These are phyloP conservation scores for Besnoitia besnoiti DNA, from an alignment of 169 alveolate genomes.

Conservation along the genomic window DNA sequence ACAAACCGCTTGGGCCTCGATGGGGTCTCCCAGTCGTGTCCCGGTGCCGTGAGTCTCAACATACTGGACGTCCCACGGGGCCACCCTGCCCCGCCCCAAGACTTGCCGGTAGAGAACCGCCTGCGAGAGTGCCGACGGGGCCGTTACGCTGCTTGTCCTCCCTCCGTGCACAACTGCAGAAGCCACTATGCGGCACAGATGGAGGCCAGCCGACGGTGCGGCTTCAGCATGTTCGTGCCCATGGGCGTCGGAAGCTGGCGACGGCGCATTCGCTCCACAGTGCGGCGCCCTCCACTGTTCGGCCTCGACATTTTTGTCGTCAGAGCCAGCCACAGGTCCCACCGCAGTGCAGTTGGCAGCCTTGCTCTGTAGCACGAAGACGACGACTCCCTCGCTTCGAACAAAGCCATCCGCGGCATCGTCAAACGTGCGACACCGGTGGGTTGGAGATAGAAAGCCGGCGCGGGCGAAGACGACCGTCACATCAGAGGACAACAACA, in stretches of 20 bases:
- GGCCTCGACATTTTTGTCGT: slow-evolving; percentile 66
- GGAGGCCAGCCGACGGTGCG: not conserved
- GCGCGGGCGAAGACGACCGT: slow-evolving; percentile 79
- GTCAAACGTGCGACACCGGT: slow-evolving; percentile 79
- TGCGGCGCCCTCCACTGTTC: no score
- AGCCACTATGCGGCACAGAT: slow-evolving; percentile 68
- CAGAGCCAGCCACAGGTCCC: slow-evolving; percentile 55
- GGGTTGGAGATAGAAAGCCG: slow-evolving; percentile 79
- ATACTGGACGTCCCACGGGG: slow-evolving; percentile 48
- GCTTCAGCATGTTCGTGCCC: not conserved
- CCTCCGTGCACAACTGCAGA: slow-evolving; percentile 78
- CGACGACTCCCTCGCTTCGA: slow-evolving; percentile 81
- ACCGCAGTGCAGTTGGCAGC: slow-evolving; percentile 7
- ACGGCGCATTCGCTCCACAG: not conserved
- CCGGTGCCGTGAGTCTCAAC: slow-evolving; percentile 83
- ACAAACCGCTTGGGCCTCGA: slow-evolving; percentile 77
- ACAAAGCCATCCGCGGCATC: slow-evolving; percentile 78
- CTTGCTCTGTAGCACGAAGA: slow-evolving; percentile 61
- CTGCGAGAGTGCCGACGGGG: slow-evolving; percentile 77
- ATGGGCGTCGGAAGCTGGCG: not conserved
- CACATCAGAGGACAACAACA: slow-evolving; percentile 77
- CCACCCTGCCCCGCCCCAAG: slow-evolving; percentile 65
- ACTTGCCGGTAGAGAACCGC: slow-evolving; percentile 71
- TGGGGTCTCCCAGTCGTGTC: slow-evolving; percentile 83
- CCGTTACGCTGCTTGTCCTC: slow-evolving; percentile 73